Base-by-base conservation (phyloP, 768 basidiomycete species). In the Hygrocybe coccinea region DNA sequence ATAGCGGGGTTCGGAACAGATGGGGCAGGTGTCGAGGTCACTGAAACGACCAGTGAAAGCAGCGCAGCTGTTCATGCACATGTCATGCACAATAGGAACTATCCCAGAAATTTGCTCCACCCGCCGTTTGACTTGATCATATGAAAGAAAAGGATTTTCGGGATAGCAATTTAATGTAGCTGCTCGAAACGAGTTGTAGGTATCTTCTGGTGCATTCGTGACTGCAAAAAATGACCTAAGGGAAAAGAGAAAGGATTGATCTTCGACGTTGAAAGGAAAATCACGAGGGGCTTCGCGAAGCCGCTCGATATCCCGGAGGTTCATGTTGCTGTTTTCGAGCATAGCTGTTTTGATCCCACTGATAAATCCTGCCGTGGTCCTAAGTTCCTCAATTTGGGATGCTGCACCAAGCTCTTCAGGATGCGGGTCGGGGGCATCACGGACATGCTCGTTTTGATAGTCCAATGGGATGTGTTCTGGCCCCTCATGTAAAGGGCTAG, bases 51-150 rank as follows among this genome's bases (percentile, higher is more conserved):
- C 66, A 2, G 62, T 64, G 33, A 56, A 72, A 7, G 64, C 69
- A 34, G 66, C 50, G 15, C 56, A 53, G 35, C 64, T 61, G 4
- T 76, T 65, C 0, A 63, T 55, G 46, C 78, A 80, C 77, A 79
- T 80, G 54, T 80, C 71, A 15, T 67, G 43, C 0, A 61, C 39
- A 3, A 79, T 59, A 0, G 70, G 43, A 7, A 64, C 39, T 3
- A 81, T 58, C 1, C 76, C 71, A 15, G 64, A 74, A 8, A 74
- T 36, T 8, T 65, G 19, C 10, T 58, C 52, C 8, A 74, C 54
- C 1, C 46, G 38, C 9, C 60, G 38, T 47, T 71, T 64, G 39
- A 72, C 52, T 33, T 64, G 52, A 36, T 71, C 43, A 43, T 60
- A 67, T 2, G 69, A 68, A 2, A 68, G 65, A 29, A 73, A 61